Conservation (phyloP, 208 protist genomes). For the Trypanosoma lewisi region DNA sequence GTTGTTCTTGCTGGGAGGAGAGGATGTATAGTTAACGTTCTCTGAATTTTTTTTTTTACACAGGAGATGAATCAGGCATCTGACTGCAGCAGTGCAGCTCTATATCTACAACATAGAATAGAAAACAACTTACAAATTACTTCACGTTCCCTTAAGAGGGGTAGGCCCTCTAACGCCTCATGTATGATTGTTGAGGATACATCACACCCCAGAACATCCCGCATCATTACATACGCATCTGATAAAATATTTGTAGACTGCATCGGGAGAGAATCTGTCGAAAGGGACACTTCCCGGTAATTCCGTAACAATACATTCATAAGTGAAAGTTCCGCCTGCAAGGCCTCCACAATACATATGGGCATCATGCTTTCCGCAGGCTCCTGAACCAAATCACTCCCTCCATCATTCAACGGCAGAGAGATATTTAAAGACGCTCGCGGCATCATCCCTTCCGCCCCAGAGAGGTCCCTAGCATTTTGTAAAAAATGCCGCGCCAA, state of each 20-base stretch:
- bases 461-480: neutral
- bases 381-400: neutral
- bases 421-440: neutral
- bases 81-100: neutral
- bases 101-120: slow-evolving; percentile 8
- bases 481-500: neutral
- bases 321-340: slow-evolving; percentile 16
- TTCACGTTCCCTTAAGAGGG: slow-evolving; percentile 6
- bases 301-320: slow-evolving; percentile 16
- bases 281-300: neutral
- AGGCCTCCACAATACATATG: slow-evolving; percentile 1
- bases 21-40: no score
- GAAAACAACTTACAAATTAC: slow-evolving; percentile 18
- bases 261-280: slow-evolving; percentile 10
- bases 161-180: slow-evolving; percentile 13
- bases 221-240: slow-evolving; percentile 18
- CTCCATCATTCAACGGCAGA: neutral
- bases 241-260: slow-evolving; percentile 26
- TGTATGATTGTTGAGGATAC: neutral
- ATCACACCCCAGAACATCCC: slow-evolving; percentile 10
- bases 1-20: no score
- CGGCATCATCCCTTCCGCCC: neutral
- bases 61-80: no score
- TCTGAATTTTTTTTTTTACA: no score
- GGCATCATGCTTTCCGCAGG: neutral